These are phyloP conservation scores for Cinnamomum chago DNA, from an alignment of 164 flowering plant genomes.

Conservation along the genomic window DNA sequence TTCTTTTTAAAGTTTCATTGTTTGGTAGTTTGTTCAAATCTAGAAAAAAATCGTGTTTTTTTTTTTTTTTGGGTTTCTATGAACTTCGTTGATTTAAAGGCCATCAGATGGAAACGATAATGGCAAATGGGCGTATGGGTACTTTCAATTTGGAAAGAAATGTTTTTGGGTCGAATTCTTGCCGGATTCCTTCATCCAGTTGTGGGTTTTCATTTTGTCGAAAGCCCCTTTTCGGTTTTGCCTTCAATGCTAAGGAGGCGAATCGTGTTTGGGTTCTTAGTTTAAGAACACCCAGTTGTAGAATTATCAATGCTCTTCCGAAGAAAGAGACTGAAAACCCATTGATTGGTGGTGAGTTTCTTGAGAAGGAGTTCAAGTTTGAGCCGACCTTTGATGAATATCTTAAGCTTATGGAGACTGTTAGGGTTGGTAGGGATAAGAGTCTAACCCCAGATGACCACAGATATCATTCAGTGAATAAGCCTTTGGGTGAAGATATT, in stretches of 20 bases:
- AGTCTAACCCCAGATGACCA: slow-evolving; percentile 7
- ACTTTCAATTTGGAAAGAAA: slow-evolving; percentile 23
- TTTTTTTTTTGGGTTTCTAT: too few species aligned
- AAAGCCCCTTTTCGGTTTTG: slow-evolving; percentile 26
- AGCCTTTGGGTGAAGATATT: slow-evolving; percentile 2
- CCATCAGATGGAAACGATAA: slow-evolving; percentile 4
- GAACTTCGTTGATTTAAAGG: background rate
- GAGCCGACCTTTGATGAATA: slow-evolving; percentile 73
- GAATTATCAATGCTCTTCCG: slow-evolving; percentile 20
- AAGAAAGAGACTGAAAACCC: slow-evolving; percentile 17
- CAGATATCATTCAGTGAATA: background rate
- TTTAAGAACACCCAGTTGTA: slow-evolving; percentile 8
- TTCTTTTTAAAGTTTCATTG: too few species aligned
- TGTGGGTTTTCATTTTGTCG: slow-evolving; percentile 19
- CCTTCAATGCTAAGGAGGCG: slow-evolving; percentile 16
- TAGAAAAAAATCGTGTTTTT: too few species aligned
- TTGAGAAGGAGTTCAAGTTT: slow-evolving; percentile 54
- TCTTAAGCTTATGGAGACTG: slow-evolving; percentile 80
- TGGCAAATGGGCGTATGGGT: slow-evolving; percentile 28
- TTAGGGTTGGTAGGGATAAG: slow-evolving; percentile 31
- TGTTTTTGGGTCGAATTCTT: slow-evolving; percentile 13
- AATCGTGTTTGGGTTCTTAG: slow-evolving; percentile 4
- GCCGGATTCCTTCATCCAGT: slow-evolving; percentile 8
- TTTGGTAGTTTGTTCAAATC: too few species aligned
- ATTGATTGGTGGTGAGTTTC: slow-evolving; percentile 20